phyloP scores from a whole-genome alignment of 2,329 filamentous ascomycete species.

The Epichloe sp. region DNA sequence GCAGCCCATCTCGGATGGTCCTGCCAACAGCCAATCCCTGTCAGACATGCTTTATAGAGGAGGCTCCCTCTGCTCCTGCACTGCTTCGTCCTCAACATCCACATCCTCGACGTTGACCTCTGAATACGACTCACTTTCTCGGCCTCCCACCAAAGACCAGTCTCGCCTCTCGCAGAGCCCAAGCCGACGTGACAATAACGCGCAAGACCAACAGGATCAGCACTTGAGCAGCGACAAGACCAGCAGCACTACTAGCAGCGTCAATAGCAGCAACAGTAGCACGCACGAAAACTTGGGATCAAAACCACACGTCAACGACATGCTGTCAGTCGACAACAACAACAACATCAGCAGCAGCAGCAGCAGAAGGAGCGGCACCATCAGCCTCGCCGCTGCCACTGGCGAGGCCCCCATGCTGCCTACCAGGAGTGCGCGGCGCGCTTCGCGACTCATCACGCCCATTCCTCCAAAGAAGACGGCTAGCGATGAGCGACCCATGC shows the following conservation, averaged over 20 bases:
- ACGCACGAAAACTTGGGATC: not conserved
- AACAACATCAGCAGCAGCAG: constrained; percentile 6
- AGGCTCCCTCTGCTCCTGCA: constrained; percentile 9
- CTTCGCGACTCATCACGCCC: constrained; percentile 27
- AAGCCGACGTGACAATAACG: not conserved
- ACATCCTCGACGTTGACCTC: not conserved
- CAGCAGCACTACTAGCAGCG: not conserved
- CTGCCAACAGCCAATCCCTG: not conserved
- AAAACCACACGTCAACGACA: constrained; percentile 10
- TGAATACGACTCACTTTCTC: constrained; percentile 1
- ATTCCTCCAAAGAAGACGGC: constrained; percentile 22
- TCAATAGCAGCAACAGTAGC: constrained; percentile 1
- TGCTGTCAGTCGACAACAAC: constrained; percentile 15
- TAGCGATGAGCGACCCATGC: constrained; percentile 17
- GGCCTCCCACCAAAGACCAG: constrained; percentile 1
- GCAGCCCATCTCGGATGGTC: constrained; percentile 1
- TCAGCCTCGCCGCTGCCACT: constrained; percentile 10
- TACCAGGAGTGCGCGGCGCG: constrained; percentile 34
- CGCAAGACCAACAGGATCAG: constrained; percentile 1
- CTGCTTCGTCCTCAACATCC: not conserved
- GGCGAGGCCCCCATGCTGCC: constrained; percentile 30
- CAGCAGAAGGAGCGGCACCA: constrained; percentile 6
- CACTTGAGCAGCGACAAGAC: constrained; percentile 1
- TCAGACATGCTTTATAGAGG: constrained; percentile 10
- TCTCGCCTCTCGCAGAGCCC: not conserved